Conservation (phyloP, 2,329 filamentous ascomycete genomes). For the Fusarium mangiferae region DNA sequence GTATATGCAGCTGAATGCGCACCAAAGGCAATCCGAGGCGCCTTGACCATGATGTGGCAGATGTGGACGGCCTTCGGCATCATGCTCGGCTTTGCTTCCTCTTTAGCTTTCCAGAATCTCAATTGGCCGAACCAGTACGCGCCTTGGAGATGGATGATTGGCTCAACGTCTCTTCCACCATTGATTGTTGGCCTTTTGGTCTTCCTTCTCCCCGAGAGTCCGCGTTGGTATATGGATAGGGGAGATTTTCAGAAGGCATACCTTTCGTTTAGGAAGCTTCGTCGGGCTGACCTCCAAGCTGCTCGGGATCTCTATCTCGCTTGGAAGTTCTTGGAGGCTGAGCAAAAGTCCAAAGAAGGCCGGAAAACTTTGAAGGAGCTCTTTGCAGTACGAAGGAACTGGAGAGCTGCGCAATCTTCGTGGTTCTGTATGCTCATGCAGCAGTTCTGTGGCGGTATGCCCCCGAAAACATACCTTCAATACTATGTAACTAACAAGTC, state of each 20-base stretch:
- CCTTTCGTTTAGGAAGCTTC: constrained; percentile 56
- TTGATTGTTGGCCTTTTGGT: not conserved
- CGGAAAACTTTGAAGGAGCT: constrained; percentile 43
- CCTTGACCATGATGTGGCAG: constrained; percentile 66
- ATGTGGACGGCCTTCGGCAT: constrained; percentile 68
- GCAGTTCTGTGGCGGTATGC: constrained; percentile 44
- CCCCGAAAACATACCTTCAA: constrained; percentile 50
- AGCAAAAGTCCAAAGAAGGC: constrained; percentile 41
- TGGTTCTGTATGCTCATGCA: constrained; percentile 52
- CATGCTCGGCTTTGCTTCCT: constrained; percentile 69
- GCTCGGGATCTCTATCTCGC: constrained; percentile 62
- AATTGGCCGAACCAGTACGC: constrained; percentile 58
- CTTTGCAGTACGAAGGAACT: constrained; percentile 45
- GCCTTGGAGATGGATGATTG: constrained; percentile 44
- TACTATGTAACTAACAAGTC: constrained; percentile 49
- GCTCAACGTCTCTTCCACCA: constrained; percentile 51
- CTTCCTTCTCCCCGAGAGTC: not conserved
- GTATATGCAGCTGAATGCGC: constrained; percentile 65
- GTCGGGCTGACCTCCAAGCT: constrained; percentile 59
- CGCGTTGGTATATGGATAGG: not conserved
- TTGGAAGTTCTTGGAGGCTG: constrained; percentile 49
- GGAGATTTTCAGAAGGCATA: constrained; percentile 55
- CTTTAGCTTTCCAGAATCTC: constrained; percentile 56
- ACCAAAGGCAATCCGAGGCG: constrained; percentile 63
- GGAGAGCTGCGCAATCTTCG: constrained; percentile 47